Percentiles rank a stretch among this genome's conserved stretches.
Evolutionary conservation across 805 yeast species (phyloP).

Genomic region (Clavispora santaluciae): DNA sequence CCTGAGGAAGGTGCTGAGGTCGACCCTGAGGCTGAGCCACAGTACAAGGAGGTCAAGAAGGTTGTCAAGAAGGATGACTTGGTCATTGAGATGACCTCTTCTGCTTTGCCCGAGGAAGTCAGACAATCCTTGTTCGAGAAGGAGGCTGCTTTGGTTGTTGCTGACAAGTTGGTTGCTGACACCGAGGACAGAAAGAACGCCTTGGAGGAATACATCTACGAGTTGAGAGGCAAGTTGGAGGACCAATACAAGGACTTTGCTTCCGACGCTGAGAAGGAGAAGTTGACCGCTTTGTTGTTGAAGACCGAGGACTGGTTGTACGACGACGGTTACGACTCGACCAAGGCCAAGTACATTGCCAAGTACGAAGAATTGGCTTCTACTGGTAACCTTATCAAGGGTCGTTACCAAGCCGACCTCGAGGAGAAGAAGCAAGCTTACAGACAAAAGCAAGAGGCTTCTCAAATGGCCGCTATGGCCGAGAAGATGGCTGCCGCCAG

Average conservation of each 20-base stretch:
- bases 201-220: constrained; percentile 96
- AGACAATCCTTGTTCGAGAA: constrained; percentile 67
- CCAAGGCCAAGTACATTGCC: constrained; percentile 96
- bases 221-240: constrained; percentile 93
- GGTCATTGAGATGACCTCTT: constrained; percentile 53
- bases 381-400: constrained; percentile 90
- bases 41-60: constrained; percentile 86
- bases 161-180: constrained; percentile 95
- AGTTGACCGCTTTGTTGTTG: constrained; percentile 63
- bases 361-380: constrained; percentile 96
- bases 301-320: constrained; percentile 98
- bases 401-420: constrained; percentile 89
- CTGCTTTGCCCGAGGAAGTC: constrained; percentile 51
- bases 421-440: constrained; percentile 91
- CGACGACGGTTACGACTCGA: constrained; percentile 93
- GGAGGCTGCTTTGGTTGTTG: constrained; percentile 80
- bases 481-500: constrained; percentile 78
- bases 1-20: constrained; percentile 42
- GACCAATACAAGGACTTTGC: constrained; percentile 88
- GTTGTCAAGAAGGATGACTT: constrained; percentile 87
- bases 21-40: constrained; percentile 69
- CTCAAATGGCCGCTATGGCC: constrained; percentile 76
- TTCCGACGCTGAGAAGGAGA: constrained; percentile 82
- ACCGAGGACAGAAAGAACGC: constrained; percentile 99
- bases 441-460: constrained; percentile 83